Evolutionary conservation across 306 rosid species (phyloP).

Genomic region (Sesbania bispinosa): DNA sequence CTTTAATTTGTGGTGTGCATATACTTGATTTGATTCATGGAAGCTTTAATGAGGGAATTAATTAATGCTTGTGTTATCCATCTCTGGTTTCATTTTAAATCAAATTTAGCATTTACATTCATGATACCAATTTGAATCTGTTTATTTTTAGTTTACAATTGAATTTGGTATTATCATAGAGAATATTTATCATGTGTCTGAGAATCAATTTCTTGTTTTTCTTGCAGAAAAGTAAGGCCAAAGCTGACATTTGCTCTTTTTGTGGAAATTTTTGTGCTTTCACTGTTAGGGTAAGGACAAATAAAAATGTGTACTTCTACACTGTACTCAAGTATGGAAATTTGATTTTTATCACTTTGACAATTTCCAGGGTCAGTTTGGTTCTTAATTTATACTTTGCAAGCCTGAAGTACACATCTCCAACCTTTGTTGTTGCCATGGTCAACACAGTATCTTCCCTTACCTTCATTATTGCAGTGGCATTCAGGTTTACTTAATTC

Average conservation of each 20-base stretch:
- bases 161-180: not conserved
- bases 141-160: not conserved
- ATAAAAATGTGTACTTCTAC: not conserved
- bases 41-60: not conserved
- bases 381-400: constrained; percentile 70
- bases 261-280: constrained; percentile 71
- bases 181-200: too few relatives aligned
- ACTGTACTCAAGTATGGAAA: not conserved
- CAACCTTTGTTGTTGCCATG: constrained; percentile 69
- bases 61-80: not conserved
- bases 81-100: not conserved
- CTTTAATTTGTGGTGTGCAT: too few relatives aligned
- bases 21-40: not conserved
- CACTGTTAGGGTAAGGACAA: constrained; percentile 66
- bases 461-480: constrained; percentile 72
- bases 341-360: not conserved
- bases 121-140: not conserved
- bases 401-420: constrained; percentile 73
- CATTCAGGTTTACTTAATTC: constrained; percentile 42
- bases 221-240: constrained; percentile 61
- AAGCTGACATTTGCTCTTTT: constrained; percentile 56
- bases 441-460: constrained; percentile 68
- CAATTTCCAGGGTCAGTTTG: constrained; percentile 59
- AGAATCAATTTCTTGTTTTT: not conserved
- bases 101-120: not conserved